phyloP scores from a whole-genome alignment of 495 filamentous ascomycete genomes.

The Podospora pseudopauciseta region DNA sequence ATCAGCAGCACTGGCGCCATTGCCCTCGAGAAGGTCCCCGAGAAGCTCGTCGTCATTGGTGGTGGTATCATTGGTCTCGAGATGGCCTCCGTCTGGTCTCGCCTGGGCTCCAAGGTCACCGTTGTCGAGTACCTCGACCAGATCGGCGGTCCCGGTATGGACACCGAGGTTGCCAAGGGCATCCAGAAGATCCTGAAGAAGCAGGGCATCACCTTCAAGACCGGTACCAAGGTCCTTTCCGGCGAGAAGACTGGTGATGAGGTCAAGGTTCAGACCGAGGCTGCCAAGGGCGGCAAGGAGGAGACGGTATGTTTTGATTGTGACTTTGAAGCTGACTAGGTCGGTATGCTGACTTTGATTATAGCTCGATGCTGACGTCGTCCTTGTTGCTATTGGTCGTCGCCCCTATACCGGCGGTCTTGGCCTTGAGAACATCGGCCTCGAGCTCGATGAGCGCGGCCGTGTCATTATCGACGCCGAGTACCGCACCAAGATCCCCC shows the following conservation, averaged over 20 bases:
- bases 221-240: conserved; percentile 86
- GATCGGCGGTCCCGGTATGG: conserved; percentile 98
- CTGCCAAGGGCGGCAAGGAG: conserved; percentile 93
- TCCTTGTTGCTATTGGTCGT: conserved; percentile 94
- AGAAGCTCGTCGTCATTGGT: conserved; percentile 97
- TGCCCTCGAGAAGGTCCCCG: conserved; percentile 80
- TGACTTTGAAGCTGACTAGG: conserved; percentile 1
- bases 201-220: conserved; percentile 98
- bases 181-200: conserved; percentile 90
- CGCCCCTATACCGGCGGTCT: conserved; percentile 90
- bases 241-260: conserved; percentile 72
- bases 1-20: conserved; percentile 95
- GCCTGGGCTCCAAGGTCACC: conserved; percentile 89
- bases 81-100: conserved; percentile 98
- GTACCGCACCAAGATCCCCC: conserved; percentile 93
- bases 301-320: conserved; percentile 63
- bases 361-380: conserved; percentile 89
- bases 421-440: conserved; percentile 86
- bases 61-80: conserved; percentile 98
- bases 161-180: conserved; percentile 85
- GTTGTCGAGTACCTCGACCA: conserved; percentile 94
- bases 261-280: conserved; percentile 78
- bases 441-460: conserved; percentile 91
- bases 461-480: conserved; percentile 95
- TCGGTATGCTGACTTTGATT: conserved; percentile 15